Evolutionary conservation across 805 yeast genomes (phyloP).

Genomic region (Tetrapisispora phaffii): DNA sequence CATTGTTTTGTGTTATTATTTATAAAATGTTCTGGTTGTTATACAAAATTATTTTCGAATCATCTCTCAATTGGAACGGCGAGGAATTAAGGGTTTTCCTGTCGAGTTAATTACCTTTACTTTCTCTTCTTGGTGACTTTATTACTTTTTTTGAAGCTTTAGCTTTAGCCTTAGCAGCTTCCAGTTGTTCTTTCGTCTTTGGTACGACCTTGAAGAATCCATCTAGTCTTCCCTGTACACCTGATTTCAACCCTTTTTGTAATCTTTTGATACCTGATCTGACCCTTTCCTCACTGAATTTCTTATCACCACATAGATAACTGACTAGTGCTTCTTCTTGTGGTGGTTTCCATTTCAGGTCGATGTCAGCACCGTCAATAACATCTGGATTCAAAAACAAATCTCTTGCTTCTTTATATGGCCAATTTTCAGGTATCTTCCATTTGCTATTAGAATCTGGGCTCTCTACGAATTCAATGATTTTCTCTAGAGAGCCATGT

Average conservation of each 20-base stretch:
- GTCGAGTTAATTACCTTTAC: not conserved
- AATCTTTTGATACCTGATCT: constrained; percentile 78
- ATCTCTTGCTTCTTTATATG: constrained; percentile 77
- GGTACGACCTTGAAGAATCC: constrained; percentile 73
- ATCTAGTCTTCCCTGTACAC: constrained; percentile 85
- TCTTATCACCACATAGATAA: constrained; percentile 77
- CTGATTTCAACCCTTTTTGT: constrained; percentile 71
- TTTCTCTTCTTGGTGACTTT: constrained; percentile 19
- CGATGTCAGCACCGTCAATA: constrained; percentile 45
- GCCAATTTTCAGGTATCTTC: constrained; percentile 92
- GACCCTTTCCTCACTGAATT: constrained; percentile 88
- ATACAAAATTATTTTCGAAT: not conserved
- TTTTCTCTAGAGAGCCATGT: constrained; percentile 69
- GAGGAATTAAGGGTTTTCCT: not conserved
- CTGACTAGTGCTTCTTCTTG: constrained; percentile 74
- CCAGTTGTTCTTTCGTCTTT: constrained; percentile 39
- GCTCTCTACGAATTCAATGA: constrained; percentile 51
- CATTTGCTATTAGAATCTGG: constrained; percentile 47
- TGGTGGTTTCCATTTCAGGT: constrained; percentile 82
- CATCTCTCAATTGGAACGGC: not conserved
- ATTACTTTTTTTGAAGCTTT: constrained; percentile 22
- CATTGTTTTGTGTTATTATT: not conserved
- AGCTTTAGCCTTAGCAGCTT: constrained; percentile 27
- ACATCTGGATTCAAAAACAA: constrained; percentile 80
- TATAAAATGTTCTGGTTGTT: not conserved